Conservation (phyloP, 2,329 filamentous ascomycete genomes). For the Fusarium kyushuense region DNA sequence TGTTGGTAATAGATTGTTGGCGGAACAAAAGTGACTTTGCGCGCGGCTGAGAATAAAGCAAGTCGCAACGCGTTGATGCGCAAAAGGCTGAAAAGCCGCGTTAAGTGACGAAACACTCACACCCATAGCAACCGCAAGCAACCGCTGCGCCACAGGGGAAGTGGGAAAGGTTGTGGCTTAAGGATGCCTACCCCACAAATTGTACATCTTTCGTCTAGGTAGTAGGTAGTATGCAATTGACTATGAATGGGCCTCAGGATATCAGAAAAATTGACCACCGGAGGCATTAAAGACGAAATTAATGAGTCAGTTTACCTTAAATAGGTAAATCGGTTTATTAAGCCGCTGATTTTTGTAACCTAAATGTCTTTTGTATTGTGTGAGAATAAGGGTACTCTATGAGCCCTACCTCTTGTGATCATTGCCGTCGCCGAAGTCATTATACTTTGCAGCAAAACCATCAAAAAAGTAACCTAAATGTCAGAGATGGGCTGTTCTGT, state of each 20-base stretch:
- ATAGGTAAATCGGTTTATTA: background rate
- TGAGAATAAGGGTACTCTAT: too few species aligned
- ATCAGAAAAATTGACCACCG: background rate
- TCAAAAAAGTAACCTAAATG: too few species aligned
- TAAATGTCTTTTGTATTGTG: too few species aligned
- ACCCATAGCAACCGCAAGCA: background rate
- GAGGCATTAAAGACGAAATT: background rate
- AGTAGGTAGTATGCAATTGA: too few species aligned
- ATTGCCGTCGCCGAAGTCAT: too few species aligned
- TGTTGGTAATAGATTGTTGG: conserved; percentile 16
- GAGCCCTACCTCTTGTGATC: too few species aligned
- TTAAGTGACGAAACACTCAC: conserved; percentile 50
- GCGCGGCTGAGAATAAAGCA: conserved; percentile 38
- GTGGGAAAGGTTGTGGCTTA: conserved; percentile 31
- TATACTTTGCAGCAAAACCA: too few species aligned
- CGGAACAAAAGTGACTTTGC: conserved; percentile 30
- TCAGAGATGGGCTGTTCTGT: background rate
- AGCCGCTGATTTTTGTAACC: background rate
- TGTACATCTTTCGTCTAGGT: conserved; percentile 19
- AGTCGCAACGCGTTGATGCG: conserved; percentile 24
- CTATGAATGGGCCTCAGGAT: conserved; percentile 23
- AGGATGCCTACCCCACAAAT: conserved; percentile 5
- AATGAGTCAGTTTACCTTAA: background rate
- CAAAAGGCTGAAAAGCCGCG: conserved; percentile 54
- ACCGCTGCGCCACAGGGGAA: conserved; percentile 24